phyloP scores from a whole-genome alignment of 1,284 basidiomycete species.

The Fomitiporia mediterranea region DNA sequence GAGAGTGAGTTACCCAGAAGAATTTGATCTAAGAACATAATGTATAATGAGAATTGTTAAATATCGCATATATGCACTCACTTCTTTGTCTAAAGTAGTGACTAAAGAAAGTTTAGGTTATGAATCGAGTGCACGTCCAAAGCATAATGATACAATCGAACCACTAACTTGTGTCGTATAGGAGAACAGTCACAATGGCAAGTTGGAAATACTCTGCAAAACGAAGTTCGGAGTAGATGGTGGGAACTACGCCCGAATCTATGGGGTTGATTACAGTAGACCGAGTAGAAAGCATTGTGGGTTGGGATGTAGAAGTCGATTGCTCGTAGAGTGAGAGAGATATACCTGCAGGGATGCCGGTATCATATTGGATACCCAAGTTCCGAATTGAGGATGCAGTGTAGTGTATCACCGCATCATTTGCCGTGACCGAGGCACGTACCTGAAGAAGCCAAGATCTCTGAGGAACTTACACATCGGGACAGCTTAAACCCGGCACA shows the following conservation, averaged over 20 bases:
- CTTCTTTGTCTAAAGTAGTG: slow-evolving; percentile 6
- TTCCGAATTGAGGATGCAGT: no score
- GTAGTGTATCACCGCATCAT: no score
- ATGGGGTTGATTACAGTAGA: not conserved
- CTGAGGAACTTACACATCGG: no score
- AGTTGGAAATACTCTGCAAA: slow-evolving; percentile 1
- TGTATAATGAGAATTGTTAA: not conserved
- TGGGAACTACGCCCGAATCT: not conserved
- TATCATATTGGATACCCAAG: no score
- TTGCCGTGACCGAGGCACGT: no score
- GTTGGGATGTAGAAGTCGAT: not conserved
- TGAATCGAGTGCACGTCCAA: not conserved
- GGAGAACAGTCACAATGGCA: slow-evolving; percentile 2
- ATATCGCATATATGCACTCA: not conserved
- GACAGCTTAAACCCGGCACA: no score
- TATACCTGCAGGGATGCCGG: no score
- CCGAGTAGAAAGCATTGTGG: not conserved
- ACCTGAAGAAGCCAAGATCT: no score
- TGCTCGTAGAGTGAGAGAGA: no score
- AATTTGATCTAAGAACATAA: not conserved
- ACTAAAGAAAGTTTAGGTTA: not conserved
- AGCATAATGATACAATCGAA: not conserved
- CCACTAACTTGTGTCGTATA: not conserved
- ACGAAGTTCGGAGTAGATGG: not conserved
- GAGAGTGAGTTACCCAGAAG: not conserved